Base-by-base conservation (phyloP, 345 rosid genomes). In the Eucalyptus melliodora region DNA sequence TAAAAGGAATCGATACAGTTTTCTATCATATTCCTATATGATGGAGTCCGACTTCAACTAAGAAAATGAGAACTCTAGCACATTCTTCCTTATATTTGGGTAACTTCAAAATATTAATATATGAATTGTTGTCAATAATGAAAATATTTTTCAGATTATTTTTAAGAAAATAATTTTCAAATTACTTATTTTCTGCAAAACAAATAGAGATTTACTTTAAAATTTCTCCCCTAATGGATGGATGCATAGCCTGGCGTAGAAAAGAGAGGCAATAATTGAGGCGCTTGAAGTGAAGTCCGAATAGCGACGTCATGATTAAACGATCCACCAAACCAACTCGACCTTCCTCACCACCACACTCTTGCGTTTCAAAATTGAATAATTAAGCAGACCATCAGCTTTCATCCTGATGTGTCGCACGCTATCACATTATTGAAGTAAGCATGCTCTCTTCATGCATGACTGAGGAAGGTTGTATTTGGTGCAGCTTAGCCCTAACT, bases 381-480 rank as follows among this genome's bases (percentile, higher is more conserved):
- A 77, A 77, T 77, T 19, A 77, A 77, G 83, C 77, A 15, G 34
- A 65, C 77, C 37, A 65, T 65, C 77, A 65, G 77, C 47, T 77
- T 77, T 77, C 27, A 77, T 19, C 83, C 47, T 77, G 83, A 77
- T 77, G 83, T 21, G 83, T 37, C 42, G 47, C 45, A 9, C 42
- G 47, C 83, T 8, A 16, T 65, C 87, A 55, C 67, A 49, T 44
- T 67, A 77, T 50, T 42, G 30, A n/a, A 31, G n/a, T 44, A 24
- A 86, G 88, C 53, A 67, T 86, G 23, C 65, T 56, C 53, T 53
- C 27, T 72, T 16, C 86, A 77, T 87, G 34, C 21, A 47, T 51
- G 87, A 89, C 93, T 72, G 90, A 91, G 94, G 94, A 59, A 91
- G 94, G 94, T 59, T 53, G 91, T 88, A 92, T 89, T 89, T 49